Percentiles rank a stretch among this genome's conserved stretches.
Evolutionary conservation across 2,329 filamentous ascomycete genomes (phyloP).

Genomic region (Macrophomina pseudophaseolina): DNA sequence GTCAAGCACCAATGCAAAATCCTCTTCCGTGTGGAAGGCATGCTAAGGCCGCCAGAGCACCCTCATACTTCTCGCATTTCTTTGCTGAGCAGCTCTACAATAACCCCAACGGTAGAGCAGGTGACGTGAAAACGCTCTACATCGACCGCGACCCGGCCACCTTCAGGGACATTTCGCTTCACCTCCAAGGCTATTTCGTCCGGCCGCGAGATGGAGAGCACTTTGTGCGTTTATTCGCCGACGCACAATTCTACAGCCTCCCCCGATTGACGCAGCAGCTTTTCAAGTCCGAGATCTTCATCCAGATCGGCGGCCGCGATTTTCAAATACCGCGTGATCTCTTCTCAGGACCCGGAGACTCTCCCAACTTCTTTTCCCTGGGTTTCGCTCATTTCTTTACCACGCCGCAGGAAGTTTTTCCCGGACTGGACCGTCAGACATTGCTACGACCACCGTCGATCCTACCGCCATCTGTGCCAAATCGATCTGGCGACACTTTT

Average conservation of each 20-base stretch:
- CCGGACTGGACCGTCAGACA: constrained; percentile 77
- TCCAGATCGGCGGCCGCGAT: constrained; percentile 82
- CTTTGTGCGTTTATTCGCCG: constrained; percentile 90
- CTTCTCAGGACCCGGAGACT: constrained; percentile 80
- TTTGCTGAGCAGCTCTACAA: constrained; percentile 82
- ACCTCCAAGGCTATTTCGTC: constrained; percentile 90
- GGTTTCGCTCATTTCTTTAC: constrained; percentile 90
- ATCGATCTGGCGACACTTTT: constrained; percentile 82
- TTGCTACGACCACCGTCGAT: constrained; percentile 88
- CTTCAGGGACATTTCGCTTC: constrained; percentile 85
- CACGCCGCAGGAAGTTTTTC: constrained; percentile 79
- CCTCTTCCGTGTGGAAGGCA: constrained; percentile 9
- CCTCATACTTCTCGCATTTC: constrained; percentile 95
- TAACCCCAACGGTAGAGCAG: constrained; percentile 58
- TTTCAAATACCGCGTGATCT: constrained; percentile 91
- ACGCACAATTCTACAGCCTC: constrained; percentile 92
- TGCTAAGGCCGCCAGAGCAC: constrained; percentile 70
- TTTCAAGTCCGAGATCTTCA: constrained; percentile 89
- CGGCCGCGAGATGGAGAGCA: constrained; percentile 80
- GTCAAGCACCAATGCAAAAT: constrained; percentile 36
- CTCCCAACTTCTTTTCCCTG: constrained; percentile 94
- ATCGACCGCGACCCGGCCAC: constrained; percentile 92
- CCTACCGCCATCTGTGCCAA: constrained; percentile 78
- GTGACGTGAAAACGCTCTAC: constrained; percentile 77
- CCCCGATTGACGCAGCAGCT: constrained; percentile 89